A percentile compares a stretch with the other conserved stretches of the same genome.
Evolutionary conservation across 176 grass and related monocot genomes (phyloP).

Genomic region (Oryza glaberrima): DNA sequence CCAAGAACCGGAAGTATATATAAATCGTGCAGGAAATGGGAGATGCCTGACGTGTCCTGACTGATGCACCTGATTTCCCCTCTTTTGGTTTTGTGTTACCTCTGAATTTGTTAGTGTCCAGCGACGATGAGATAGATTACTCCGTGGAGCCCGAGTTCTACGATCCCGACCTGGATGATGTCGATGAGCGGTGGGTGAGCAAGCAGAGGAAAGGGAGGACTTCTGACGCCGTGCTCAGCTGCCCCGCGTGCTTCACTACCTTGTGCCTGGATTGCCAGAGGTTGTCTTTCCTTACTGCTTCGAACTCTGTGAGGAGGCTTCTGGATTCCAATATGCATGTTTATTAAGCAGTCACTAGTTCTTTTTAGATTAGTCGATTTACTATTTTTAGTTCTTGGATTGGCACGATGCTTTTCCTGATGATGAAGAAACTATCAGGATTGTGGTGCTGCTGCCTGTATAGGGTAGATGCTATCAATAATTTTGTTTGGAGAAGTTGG

Average conservation of each 20-base stretch:
- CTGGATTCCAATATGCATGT: conserved; percentile 21
- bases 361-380: background rate
- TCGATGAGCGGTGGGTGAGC: conserved; percentile 71
- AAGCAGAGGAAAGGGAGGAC: conserved; percentile 74
- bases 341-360: background rate
- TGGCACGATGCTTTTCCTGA: background rate
- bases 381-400: background rate
- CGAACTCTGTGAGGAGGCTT: background rate
- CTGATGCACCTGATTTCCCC: background rate
- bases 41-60: background rate
- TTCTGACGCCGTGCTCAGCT: conserved; percentile 88
- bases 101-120: conserved; percentile 64
- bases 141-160: conserved; percentile 89
- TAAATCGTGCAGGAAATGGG: background rate
- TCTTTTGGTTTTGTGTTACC: background rate
- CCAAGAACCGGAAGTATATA: background rate
- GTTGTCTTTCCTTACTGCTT: conserved; percentile 38
- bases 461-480: background rate
- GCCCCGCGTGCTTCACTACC: conserved; percentile 86
- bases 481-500: background rate
- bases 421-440: background rate
- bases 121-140: conserved; percentile 98
- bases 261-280: conserved; percentile 93
- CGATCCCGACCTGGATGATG: conserved; percentile 75
- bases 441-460: background rate